Percentiles rank a stretch among this genome's conserved stretches.
Conservation (phyloP, 2,329 filamentous ascomycete genomes). For the Neoscytalidium dimidiatum region DNA sequence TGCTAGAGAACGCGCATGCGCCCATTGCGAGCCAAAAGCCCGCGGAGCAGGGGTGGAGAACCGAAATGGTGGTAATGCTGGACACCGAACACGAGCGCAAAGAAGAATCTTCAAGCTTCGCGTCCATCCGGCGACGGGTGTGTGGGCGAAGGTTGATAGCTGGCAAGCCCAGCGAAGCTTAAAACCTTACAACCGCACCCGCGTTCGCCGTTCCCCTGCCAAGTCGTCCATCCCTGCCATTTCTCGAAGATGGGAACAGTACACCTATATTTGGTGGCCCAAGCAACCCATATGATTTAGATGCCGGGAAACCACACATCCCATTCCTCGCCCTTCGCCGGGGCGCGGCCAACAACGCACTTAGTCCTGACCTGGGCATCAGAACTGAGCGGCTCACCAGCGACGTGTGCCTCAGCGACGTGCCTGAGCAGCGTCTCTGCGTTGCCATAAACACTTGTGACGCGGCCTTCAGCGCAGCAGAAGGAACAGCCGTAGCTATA, state of each 20-base stretch:
- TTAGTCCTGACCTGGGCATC: conserved; percentile 31
- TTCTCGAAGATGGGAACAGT: too few relatives aligned
- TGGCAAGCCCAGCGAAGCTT: neutral
- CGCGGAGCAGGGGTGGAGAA: too few relatives aligned
- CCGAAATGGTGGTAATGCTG: too few relatives aligned
- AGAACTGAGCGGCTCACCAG: conserved; percentile 30
- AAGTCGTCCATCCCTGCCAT: neutral
- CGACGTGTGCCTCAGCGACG: conserved; percentile 37
- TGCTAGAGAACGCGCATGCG: too few relatives aligned
- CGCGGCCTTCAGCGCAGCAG: conserved; percentile 33
- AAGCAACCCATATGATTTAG: neutral
- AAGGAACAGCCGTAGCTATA: conserved; percentile 37
- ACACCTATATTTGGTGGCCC: too few relatives aligned
- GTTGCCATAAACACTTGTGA: conserved; percentile 38
- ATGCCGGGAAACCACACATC: conserved; percentile 29
- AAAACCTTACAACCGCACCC: neutral
- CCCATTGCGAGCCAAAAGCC: too few relatives aligned
- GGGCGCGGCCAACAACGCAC: conserved; percentile 38
- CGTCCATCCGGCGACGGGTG: too few relatives aligned
- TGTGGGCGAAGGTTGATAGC: neutral
- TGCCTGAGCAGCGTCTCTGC: conserved; percentile 44
- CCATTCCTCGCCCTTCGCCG: conserved; percentile 35
- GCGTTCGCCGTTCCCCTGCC: neutral
- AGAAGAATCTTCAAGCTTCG: too few relatives aligned
- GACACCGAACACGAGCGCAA: too few relatives aligned